Conservation (phyloP, 2,329 filamentous ascomycete genomes). For the Huntiella savannae region DNA sequence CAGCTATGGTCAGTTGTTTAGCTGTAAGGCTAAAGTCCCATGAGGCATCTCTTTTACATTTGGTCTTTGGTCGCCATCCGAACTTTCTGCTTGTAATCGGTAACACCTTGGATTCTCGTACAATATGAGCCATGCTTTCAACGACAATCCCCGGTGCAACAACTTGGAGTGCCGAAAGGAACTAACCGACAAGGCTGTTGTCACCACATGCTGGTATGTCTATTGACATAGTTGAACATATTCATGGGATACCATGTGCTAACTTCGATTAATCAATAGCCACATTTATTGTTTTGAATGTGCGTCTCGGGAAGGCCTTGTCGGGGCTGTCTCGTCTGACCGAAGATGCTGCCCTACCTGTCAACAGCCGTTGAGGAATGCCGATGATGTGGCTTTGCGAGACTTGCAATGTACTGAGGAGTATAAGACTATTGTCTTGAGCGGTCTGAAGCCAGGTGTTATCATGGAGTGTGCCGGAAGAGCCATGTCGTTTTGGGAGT, state of each 20-base stretch:
- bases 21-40: too few species aligned
- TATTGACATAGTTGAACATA: not conserved
- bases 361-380: constrained; percentile 42
- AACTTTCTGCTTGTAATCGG: too few species aligned
- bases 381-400: constrained; percentile 55
- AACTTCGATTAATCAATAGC: constrained; percentile 22
- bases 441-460: constrained; percentile 58
- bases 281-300: constrained; percentile 76
- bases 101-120: not conserved
- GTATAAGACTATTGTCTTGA: constrained; percentile 73
- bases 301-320: constrained; percentile 44
- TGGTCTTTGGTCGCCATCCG: too few species aligned
- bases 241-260: not conserved
- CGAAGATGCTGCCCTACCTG: constrained; percentile 57
- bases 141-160: constrained; percentile 62
- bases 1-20: too few species aligned
- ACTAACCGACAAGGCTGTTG: constrained; percentile 52
- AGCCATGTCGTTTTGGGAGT: constrained; percentile 68
- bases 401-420: constrained; percentile 66
- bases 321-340: constrained; percentile 18
- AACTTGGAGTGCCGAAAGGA: constrained; percentile 53
- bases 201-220: constrained; percentile 68
- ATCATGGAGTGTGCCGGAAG: constrained; percentile 77
- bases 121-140: constrained; percentile 32
- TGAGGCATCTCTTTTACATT: too few species aligned